Evolutionary conservation across 805 yeast genomes (phyloP), one percentile per base, ranked within the genome.

Genomic region (Pichia exigua): DNA sequence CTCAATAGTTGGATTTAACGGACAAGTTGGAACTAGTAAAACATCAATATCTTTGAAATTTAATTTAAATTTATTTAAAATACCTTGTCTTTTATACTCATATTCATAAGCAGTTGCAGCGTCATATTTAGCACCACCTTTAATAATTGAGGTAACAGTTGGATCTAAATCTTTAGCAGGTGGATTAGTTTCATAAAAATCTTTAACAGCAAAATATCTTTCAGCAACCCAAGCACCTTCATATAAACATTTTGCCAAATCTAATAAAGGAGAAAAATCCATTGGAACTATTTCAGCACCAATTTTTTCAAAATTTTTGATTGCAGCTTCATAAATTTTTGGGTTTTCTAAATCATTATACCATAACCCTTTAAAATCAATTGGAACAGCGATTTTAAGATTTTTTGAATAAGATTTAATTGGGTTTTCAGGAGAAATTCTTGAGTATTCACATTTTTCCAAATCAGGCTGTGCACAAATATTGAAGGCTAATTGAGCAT

Each of bases 201-300:
- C 87, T 59, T 80, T 78, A 39, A 82, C 79, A 26, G 97, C 97
- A 56, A 88, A 82, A 70, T 82, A 90, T 60, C 99, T 79, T 72
- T 92, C 99, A 24, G 95, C 88, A 12, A 92, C 98, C 99, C 99
- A 92, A n/a, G 98, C 87, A 53, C 99, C 99, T 64, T 92, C 97
- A 65, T 92, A 92, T 39, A 92, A 75, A 63, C 94, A 87, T 59
- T 80, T 80, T 18, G 98, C 99, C 52, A 92, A 74, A 39, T 85
- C 86, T 54, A 87, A 73, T 42, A 92, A 73, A 4, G 90, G 87
- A 18, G 83, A 67, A 65, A 92, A 91, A 68, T 89, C 91, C 43
- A 83, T 66, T 12, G 81, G 71, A 22, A 79, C 75, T 28, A 87
- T 69, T 42, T 73, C 71, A 43, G 85, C 87, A 47, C 87, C 86